Evolutionary conservation across 2,329 filamentous ascomycete species (phyloP).

Genomic region (Immersiporthe knoxdaviesiana): DNA sequence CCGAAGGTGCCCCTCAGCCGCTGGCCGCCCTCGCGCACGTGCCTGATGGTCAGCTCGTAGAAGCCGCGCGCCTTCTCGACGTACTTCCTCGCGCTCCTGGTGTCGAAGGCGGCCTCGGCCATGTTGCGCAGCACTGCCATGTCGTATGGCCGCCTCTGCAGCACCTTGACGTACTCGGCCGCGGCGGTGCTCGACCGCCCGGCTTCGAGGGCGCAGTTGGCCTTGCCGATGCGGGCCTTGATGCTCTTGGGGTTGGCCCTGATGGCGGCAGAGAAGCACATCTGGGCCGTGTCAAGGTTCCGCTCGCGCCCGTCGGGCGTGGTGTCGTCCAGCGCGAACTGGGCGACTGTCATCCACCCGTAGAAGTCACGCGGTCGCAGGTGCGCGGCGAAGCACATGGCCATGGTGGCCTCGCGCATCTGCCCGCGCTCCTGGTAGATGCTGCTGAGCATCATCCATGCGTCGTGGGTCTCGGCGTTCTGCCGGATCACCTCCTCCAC

Average conservation of each 20-base stretch:
- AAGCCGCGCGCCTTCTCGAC: constrained; percentile 49
- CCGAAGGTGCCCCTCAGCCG: constrained; percentile 46
- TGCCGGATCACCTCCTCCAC: constrained; percentile 68
- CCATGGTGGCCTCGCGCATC: constrained; percentile 59
- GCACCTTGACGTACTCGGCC: constrained; percentile 58
- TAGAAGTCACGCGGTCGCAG: constrained; percentile 62
- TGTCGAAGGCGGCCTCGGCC: constrained; percentile 60
- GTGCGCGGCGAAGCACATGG: constrained; percentile 65
- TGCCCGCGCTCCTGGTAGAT: constrained; percentile 65
- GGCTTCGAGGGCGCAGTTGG: constrained; percentile 59
- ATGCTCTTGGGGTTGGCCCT: constrained; percentile 59
- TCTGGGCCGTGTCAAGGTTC: constrained; percentile 57
- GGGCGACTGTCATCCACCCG: constrained; percentile 63
- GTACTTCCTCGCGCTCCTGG: constrained; percentile 47
- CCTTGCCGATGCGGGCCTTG: constrained; percentile 63
- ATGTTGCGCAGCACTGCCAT: constrained; percentile 58
- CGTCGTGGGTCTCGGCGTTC: constrained; percentile 68
- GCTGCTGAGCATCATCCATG: constrained; percentile 65
- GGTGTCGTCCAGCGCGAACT: constrained; percentile 55
- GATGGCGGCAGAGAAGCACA: constrained; percentile 64
- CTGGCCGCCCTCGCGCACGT: constrained; percentile 42
- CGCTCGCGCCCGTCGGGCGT: constrained; percentile 51
- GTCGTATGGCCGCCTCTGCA: constrained; percentile 57
- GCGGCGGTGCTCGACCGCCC: constrained; percentile 59
- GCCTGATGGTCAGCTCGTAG: constrained; percentile 52